Conservation (phyloP, 108 stramenopile genomes). For the Nannochloropsis oceanica region DNA sequence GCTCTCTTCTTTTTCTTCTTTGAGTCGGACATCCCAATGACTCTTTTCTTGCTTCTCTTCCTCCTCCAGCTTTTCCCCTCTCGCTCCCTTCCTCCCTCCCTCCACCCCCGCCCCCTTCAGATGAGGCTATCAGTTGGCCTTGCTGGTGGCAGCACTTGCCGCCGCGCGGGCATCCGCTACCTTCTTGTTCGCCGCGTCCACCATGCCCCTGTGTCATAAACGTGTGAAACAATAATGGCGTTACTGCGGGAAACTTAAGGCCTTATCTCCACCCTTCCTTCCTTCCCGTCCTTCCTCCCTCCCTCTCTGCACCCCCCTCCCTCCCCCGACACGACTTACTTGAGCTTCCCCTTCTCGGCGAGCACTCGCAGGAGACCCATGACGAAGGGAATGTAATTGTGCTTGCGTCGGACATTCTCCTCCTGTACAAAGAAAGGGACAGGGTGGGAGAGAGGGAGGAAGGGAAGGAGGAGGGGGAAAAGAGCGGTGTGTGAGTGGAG, state of each 20-base stretch:
- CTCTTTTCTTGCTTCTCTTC: not conserved
- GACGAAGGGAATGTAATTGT: constrained; percentile 26
- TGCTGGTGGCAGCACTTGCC: not conserved
- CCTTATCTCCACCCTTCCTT: too few relatives aligned
- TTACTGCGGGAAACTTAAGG: too few relatives aligned
- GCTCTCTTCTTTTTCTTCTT: too few relatives aligned
- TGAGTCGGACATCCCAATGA: too few relatives aligned
- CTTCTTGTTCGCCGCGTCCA: not conserved
- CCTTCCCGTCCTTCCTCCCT: too few relatives aligned
- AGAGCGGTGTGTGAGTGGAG: too few relatives aligned
- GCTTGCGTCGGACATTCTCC: constrained; percentile 26
- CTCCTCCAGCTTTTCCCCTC: not conserved
- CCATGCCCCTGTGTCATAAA: not conserved
- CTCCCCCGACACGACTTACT: not conserved
- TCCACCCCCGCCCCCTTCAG: not conserved
- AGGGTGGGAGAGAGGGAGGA: not conserved
- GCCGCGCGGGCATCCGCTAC: not conserved
- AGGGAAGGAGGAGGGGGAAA: too few relatives aligned
- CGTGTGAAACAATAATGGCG: too few relatives aligned
- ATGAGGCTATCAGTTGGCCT: not conserved
- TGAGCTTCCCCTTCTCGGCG: constrained; percentile 5
- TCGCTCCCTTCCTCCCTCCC: not conserved
- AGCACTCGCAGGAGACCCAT: constrained; percentile 5
- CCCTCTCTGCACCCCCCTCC: not conserved
- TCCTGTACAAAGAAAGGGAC: not conserved